Evolutionary conservation across 2,329 filamentous ascomycete genomes (phyloP).

Genomic region (Alternaria ethzedia): DNA sequence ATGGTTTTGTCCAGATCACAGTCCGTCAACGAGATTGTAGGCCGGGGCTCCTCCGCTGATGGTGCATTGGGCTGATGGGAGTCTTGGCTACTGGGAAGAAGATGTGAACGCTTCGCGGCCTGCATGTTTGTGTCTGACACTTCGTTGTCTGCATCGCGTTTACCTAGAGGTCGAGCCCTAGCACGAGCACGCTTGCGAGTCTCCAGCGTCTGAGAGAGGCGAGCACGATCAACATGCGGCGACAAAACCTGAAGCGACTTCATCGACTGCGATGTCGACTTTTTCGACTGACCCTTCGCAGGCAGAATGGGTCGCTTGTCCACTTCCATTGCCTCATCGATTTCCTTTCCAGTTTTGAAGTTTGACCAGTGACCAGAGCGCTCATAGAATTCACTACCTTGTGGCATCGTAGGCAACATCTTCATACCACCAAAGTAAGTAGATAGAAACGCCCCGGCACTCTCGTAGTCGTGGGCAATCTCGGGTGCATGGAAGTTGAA

Average conservation of each 20-base stretch:
- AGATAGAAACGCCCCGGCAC: constrained; percentile 7
- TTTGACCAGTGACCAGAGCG: constrained; percentile 21
- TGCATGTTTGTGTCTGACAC: neutral
- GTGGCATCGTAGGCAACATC: constrained; percentile 10
- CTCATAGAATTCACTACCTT: neutral
- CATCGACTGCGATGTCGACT: neutral
- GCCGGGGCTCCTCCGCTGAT: neutral
- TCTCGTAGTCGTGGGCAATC: neutral
- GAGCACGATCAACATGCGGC: neutral
- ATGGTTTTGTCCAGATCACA: neutral
- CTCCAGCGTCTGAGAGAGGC: neutral
- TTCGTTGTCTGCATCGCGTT: constrained; percentile 1
- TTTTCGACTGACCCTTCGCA: neutral
- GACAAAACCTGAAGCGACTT: neutral
- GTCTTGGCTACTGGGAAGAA: too few relatives aligned
- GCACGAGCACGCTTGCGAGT: constrained; percentile 1
- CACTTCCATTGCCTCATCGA: constrained; percentile 3
- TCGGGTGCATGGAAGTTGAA: constrained; percentile 13
- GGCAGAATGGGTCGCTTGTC: constrained; percentile 3
- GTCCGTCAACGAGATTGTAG: neutral
- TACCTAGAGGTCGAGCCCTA: neutral
- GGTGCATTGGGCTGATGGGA: neutral
- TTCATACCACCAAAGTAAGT: constrained; percentile 27
- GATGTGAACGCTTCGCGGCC: neutral
- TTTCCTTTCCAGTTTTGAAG: constrained; percentile 18